Base-by-base conservation (phyloP, 2,329 filamentous ascomycete genomes). In the Venturia oleaginea region DNA sequence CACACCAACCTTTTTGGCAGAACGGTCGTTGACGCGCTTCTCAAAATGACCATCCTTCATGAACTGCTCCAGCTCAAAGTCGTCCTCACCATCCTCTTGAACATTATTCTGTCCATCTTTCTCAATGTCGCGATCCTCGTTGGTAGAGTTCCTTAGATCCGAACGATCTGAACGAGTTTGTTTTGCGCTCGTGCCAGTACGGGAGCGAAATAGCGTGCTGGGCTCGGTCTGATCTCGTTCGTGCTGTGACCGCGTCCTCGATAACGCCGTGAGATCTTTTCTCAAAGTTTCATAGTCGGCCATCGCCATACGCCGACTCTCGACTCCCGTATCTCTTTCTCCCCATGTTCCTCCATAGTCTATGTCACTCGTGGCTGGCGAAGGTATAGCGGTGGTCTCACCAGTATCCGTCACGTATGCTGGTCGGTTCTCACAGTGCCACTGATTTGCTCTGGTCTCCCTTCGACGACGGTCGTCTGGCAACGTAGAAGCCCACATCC, bases 1-100 rank as follows among this genome's bases (percentile, higher is more conserved):
- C 0, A 90, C 79, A 30, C 87, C 87, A 3, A 88, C 79, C 71
- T 90, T 87, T 77, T 93, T 94, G 13, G 86, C 83, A 0, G 89
- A 88, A 42, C 81, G 79, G 6, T 85, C 87, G 37, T 86, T 82
- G 2, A 83, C 84, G 15, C 88, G 82, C 72, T 88, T 90, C 75
- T 92, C 90, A 66, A 92, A 86, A 69, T 89, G 87, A 0, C 89
- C 89, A 66, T 90, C 85, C 59, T 84, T 83, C 75, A 92, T 83
- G 71, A 92, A 92, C 15, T 85, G 78, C 40, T 82, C 83, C 1
- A 92, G 79, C 66, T 89, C 83, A 67, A 92, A 91, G 2, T 83
- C 85, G 0, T 84, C 83, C 1, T 83, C 73, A 0, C 72, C 78
- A 19, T 83, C 80, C 19, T 82, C 79, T 5, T 74, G 76, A 57